Conservation (phyloP, 805 yeast genomes). For the Myxozyma geophila region DNA sequence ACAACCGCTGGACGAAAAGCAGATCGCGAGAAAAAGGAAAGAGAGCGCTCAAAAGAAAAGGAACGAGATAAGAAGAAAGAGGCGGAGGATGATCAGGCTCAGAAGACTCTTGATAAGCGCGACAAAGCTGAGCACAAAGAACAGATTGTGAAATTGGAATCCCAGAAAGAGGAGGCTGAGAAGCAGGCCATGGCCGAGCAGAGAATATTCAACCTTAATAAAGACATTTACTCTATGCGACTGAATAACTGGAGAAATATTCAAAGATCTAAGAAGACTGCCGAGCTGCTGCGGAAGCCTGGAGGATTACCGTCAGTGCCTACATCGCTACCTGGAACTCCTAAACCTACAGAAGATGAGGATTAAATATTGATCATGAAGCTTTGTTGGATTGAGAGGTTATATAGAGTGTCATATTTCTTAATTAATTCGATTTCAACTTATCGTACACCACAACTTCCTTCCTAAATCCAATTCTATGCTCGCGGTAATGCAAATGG, state of each 20-base stretch:
- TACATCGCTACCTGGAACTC: conserved; percentile 17
- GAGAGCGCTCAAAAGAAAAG: conserved; percentile 32
- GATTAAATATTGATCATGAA: not conserved
- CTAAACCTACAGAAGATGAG: conserved; percentile 26
- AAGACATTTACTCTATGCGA: conserved; percentile 51
- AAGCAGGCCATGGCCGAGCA: conserved; percentile 42
- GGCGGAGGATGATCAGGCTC: conserved; percentile 28
- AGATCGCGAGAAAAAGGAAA: conserved; percentile 31
- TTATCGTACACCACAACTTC: not conserved
- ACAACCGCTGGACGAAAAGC: conserved; percentile 35
- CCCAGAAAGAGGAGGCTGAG: conserved; percentile 25
- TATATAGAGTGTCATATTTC: not conserved
- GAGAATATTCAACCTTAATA: conserved; percentile 50
- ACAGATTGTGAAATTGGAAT: conserved; percentile 23
- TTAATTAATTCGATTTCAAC: not conserved
- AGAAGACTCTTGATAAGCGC: conserved; percentile 31
- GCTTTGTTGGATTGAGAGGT: not conserved
- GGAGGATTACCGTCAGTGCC: conserved; percentile 47
- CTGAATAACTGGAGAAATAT: conserved; percentile 42
- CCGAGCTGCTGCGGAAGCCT: conserved; percentile 42
- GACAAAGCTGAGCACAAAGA: conserved; percentile 39
- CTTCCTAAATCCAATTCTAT: not conserved
- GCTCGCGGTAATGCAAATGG: conserved; percentile 18
- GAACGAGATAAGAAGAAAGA: conserved; percentile 32
- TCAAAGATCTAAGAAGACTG: conserved; percentile 42